These are phyloP conservation scores for Leucoagaricus sp. DNA, from an alignment of 1,284 basidiomycete genomes.

Conservation along the genomic window DNA sequence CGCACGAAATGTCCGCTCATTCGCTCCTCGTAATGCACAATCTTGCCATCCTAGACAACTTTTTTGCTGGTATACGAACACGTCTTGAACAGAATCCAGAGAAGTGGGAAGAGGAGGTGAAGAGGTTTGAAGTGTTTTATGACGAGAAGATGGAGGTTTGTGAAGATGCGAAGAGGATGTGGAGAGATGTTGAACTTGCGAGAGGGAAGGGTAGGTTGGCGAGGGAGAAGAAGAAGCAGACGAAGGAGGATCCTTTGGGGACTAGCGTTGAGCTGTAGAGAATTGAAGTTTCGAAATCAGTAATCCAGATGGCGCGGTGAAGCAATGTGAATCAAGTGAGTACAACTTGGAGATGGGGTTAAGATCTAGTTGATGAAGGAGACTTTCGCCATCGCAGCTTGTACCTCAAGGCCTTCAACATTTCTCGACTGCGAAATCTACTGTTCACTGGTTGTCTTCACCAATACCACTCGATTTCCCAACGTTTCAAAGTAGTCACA, in stretches of 20 bases:
- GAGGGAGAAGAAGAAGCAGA: constrained; percentile 51
- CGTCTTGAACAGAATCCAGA: constrained; percentile 14
- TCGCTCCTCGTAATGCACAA: constrained; percentile 75
- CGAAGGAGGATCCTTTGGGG: neutral
- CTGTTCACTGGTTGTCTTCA: no score
- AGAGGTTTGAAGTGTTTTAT: constrained; percentile 51
- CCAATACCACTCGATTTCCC: no score
- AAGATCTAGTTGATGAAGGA: no score
- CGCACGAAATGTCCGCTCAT: constrained; percentile 86
- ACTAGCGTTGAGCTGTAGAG: no score
- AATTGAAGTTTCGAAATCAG: no score
- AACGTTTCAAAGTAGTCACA: no score
- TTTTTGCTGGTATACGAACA: constrained; percentile 43
- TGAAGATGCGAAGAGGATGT: constrained; percentile 51
- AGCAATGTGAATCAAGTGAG: no score
- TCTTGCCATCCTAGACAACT: constrained; percentile 60
- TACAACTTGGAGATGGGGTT: no score
- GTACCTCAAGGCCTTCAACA: no score
- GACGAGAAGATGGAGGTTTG: constrained; percentile 50
- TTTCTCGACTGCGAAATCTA: no score
- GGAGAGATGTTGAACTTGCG: constrained; percentile 63
- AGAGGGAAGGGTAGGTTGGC: constrained; percentile 67
- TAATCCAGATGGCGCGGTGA: no score
- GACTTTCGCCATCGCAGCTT: no score
- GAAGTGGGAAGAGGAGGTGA: constrained; percentile 42